Evolutionary conservation across 495 filamentous ascomycete genomes (phyloP).

Genomic region (Podospora pseudopauciseta): DNA sequence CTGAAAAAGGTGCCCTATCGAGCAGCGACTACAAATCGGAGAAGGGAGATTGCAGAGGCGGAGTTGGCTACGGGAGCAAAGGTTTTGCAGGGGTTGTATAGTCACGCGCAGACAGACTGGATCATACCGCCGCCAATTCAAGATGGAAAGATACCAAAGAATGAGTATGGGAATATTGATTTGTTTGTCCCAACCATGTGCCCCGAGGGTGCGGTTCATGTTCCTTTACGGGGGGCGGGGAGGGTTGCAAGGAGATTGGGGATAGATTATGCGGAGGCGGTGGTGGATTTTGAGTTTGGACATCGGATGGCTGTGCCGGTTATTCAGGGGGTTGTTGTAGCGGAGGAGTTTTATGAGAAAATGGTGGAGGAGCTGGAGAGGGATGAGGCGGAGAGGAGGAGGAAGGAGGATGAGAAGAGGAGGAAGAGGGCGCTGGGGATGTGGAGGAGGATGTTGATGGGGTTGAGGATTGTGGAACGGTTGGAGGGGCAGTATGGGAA

Average conservation of each 20-base stretch:
- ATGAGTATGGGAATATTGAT: slow-evolving; percentile 95
- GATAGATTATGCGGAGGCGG: slow-evolving; percentile 90
- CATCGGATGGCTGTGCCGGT: slow-evolving; percentile 88
- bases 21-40: slow-evolving; percentile 82
- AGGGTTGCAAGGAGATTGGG: slow-evolving; percentile 77
- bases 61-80: slow-evolving; percentile 75
- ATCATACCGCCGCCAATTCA: slow-evolving; percentile 82
- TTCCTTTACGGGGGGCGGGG: slow-evolving; percentile 71
- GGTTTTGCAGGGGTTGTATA: slow-evolving; percentile 80
- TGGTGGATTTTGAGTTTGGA: slow-evolving; percentile 95
- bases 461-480: slow-evolving; percentile 74
- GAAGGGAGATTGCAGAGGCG: slow-evolving; percentile 83
- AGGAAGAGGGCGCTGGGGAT: slow-evolving; percentile 67
- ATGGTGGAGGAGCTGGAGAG: slow-evolving; percentile 78
- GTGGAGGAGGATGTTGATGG: slow-evolving; percentile 87
- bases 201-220: slow-evolving; percentile 76
- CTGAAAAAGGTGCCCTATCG: slow-evolving; percentile 86
- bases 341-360: slow-evolving; percentile 67
- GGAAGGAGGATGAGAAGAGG: slow-evolving; percentile 78
- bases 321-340: slow-evolving; percentile 85
- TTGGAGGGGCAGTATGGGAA: slow-evolving; percentile 77
- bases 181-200: slow-evolving; percentile 93
- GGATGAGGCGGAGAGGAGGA: slow-evolving; percentile 72
- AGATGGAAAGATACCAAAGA: slow-evolving; percentile 87
- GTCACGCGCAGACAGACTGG: slow-evolving; percentile 83